Evolutionary conservation across 164 flowering plant species (phyloP).

Genomic region (Berberis thunbergii): DNA sequence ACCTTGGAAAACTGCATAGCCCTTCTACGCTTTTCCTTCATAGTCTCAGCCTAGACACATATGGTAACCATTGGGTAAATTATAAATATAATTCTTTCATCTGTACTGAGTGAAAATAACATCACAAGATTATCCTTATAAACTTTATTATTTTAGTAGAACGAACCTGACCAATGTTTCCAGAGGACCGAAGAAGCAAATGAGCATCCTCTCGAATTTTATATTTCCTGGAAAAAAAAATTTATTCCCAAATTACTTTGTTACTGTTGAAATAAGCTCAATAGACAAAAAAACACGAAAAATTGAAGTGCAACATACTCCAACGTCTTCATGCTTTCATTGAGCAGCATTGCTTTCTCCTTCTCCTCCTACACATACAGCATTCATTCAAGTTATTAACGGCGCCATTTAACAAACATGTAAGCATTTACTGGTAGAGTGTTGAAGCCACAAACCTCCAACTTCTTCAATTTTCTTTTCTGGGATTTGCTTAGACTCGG

Average conservation of each 20-base stretch:
- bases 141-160: not conserved
- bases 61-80: not conserved
- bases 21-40: constrained; percentile 54
- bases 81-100: too few species aligned
- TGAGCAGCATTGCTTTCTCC: constrained; percentile 29
- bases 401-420: not conserved
- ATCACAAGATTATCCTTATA: too few species aligned
- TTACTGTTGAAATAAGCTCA: not conserved
- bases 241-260: not conserved
- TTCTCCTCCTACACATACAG: constrained; percentile 54
- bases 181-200: constrained; percentile 53
- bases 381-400: not conserved
- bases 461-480: constrained; percentile 62
- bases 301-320: constrained; percentile 35
- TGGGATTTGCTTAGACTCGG: constrained; percentile 48
- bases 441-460: constrained; percentile 40
- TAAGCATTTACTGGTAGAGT: not conserved
- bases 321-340: constrained; percentile 45
- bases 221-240: constrained; percentile 45
- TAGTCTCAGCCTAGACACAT: constrained; percentile 52
- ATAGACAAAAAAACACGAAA: not conserved
- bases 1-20: constrained; percentile 54
- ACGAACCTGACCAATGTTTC: constrained; percentile 70
- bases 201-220: constrained; percentile 51
- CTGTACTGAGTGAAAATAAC: too few species aligned